Evolutionary conservation across 2,329 filamentous ascomycete genomes (phyloP).

Genomic region (Atkinsonella hypoxylon): DNA sequence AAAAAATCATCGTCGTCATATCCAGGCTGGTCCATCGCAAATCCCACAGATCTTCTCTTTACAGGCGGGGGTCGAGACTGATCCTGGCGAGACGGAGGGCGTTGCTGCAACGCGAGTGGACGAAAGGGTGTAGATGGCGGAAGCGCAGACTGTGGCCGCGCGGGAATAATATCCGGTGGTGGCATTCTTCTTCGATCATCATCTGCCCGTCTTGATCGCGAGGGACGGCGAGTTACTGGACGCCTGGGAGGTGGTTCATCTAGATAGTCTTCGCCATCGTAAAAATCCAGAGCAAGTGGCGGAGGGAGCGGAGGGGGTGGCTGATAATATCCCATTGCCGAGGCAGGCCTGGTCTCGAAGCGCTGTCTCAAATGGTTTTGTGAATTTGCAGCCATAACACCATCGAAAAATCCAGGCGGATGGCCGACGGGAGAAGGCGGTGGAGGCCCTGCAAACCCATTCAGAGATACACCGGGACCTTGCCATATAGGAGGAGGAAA

Average conservation of each 20-base stretch:
- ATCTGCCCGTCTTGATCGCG: conserved; percentile 28
- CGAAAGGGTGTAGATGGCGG: conserved; percentile 19
- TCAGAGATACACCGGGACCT: conserved; percentile 13
- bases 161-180: conserved; percentile 26
- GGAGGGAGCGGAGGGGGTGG: conserved; percentile 1
- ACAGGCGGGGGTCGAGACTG: conserved; percentile 20
- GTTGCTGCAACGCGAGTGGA: conserved; percentile 15
- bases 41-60: conserved; percentile 20
- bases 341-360: conserved; percentile 24
- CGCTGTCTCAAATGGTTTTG: conserved; percentile 21
- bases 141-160: conserved; percentile 23
- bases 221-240: conserved; percentile 28
- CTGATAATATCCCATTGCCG: conserved; percentile 28
- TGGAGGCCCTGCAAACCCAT: conserved; percentile 13
- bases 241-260: conserved; percentile 23
- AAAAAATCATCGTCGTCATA: conserved; percentile 28
- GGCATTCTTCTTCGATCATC: conserved; percentile 38
- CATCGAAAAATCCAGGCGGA: conserved; percentile 19
- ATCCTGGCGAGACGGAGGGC: conserved; percentile 13
- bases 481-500: conserved; percentile 20
- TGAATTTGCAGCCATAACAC: conserved; percentile 8
- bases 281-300: conserved; percentile 16
- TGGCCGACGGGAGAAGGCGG: conserved; percentile 18
- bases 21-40: conserved; percentile 15
- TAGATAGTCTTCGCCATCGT: conserved; percentile 27